These are phyloP conservation scores for Aspergillus funiculosus DNA, from an alignment of 495 filamentous ascomycete genomes.

Conservation along the genomic window DNA sequence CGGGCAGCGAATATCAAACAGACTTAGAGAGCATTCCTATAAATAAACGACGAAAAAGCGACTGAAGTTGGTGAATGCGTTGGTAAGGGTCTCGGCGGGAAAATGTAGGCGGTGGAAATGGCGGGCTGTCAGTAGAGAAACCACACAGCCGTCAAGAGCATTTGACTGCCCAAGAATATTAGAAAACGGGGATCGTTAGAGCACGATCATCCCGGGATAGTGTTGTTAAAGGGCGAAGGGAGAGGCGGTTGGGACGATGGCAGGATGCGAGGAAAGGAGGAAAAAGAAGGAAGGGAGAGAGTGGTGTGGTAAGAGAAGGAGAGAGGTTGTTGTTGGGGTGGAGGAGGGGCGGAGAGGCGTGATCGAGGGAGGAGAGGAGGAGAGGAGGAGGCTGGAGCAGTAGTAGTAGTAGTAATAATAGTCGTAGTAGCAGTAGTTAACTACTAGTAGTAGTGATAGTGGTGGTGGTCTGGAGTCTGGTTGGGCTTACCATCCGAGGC, in stretches of 20 bases:
- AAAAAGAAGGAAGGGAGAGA: slow-evolving; percentile 22
- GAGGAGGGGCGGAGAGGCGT: slow-evolving; percentile 38
- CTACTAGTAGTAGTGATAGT: no score
- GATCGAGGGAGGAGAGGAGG: slow-evolving; percentile 24
- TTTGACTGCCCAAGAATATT: slow-evolving; percentile 20
- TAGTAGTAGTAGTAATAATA: no score
- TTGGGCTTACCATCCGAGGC: no score
- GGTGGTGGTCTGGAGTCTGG: no score
- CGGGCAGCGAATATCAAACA: no score
- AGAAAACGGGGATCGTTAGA: slow-evolving; percentile 14
- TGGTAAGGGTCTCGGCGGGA: slow-evolving; percentile 8
- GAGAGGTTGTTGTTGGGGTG: slow-evolving; percentile 31
- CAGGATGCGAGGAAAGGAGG: slow-evolving; percentile 21
- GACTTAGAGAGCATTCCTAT: no score
- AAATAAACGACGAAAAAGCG: background rate
- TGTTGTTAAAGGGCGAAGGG: slow-evolving; percentile 4
- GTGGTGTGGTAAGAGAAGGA: slow-evolving; percentile 38
- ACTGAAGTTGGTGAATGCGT: slow-evolving; percentile 1
- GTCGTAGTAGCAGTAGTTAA: no score
- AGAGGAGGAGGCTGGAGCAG: slow-evolving; percentile 17
- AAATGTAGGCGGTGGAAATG: slow-evolving; percentile 14
- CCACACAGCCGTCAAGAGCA: slow-evolving; percentile 24
- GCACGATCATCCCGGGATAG: slow-evolving; percentile 15
- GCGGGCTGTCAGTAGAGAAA: slow-evolving; percentile 26
- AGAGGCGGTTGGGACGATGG: slow-evolving; percentile 1